Evolutionary conservation across 371 early-diverging fungal species (phyloP), one percentile per base, ranked within the genome.

Genomic region (Mucor velutinosus): DNA sequence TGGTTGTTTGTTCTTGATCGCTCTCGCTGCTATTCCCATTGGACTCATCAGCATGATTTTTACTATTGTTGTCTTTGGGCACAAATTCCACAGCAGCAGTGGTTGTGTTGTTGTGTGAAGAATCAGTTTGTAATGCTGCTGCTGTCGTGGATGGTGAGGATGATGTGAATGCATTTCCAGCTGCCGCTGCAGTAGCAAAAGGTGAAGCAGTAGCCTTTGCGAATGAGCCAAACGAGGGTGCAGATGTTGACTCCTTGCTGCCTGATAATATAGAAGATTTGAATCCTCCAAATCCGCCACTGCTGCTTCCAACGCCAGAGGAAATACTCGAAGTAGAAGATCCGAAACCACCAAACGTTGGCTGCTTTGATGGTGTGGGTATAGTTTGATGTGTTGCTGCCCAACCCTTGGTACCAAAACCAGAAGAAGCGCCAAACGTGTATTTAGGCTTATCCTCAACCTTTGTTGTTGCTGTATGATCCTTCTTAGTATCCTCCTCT

Each of bases 321-420:
- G 41, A 41, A 17, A 41, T 17, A 17, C 41, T 41, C 4, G 41
- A 41, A 37, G 72, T 64, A 8, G 58, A 62, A 35, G 58, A 61
- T 35, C 59, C 67, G 61, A 63, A 79, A 23, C 77, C 74, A 47
- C 81, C 76, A 65, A 81, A 81, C 11, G 68, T 47, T 32, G 72
- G 58, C 27, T 64, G 56, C 60, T 80, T 80, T 35, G 72, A 67
- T 14, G 79, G 59, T 23, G 47, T 61, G n/a, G 78, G 72, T n/a
- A 76, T 60, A 14, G 76, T 74, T 62, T 69, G 66, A 55, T 74
- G 72, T 43, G 70, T 33, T 19, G 75, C 65, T 21, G 71, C 72
- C 82, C 80, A 82, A 11, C 74, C 78, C 62, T 80, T 79, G 21
- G 73, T 76, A 41, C 82, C 82, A 55, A 82, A 82, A 11, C 82